These are phyloP conservation scores for Citrus medica DNA, from an alignment of 345 rosid species.

Conservation along the genomic window DNA sequence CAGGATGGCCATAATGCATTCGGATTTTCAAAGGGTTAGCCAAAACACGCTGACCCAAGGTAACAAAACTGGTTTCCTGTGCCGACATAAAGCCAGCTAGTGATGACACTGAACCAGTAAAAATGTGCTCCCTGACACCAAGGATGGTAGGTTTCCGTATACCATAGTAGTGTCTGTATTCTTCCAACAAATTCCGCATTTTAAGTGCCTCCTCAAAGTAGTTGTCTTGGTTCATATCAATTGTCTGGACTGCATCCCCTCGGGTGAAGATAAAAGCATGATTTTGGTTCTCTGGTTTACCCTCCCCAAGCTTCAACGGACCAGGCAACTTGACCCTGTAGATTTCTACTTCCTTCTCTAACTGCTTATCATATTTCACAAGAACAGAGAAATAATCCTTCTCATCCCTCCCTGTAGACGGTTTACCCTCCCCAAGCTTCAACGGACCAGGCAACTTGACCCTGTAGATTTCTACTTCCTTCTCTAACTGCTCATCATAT, in stretches of 20 bases:
- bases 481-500: slow-evolving; percentile 67
- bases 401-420: too few species aligned
- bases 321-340: slow-evolving; percentile 95
- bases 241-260: slow-evolving; percentile 98
- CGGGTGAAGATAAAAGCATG: slow-evolving; percentile 95
- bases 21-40: slow-evolving; percentile 94
- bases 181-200: slow-evolving; percentile 94
- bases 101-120: slow-evolving; percentile 97
- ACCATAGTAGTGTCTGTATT: slow-evolving; percentile 65
- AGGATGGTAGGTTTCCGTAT: slow-evolving; percentile 79
- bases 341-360: slow-evolving; percentile 82
- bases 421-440: slow-evolving; percentile 99
- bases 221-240: slow-evolving; percentile 98
- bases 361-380: slow-evolving; percentile 78
- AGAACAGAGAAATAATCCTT: slow-evolving; percentile 87
- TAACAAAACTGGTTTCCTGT: slow-evolving; percentile 89
- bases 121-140: slow-evolving; percentile 95
- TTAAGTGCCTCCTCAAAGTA: slow-evolving; percentile 98
- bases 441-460: slow-evolving; percentile 90
- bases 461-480: slow-evolving; percentile 92
- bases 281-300: slow-evolving; percentile 98
- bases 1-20: slow-evolving; percentile 99
- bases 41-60: slow-evolving; percentile 95
- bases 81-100: slow-evolving; percentile 93
- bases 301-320: slow-evolving; percentile 95